phyloP scores from a whole-genome alignment of 371 early-diverging fungal species.

The Nematocida parisii region DNA sequence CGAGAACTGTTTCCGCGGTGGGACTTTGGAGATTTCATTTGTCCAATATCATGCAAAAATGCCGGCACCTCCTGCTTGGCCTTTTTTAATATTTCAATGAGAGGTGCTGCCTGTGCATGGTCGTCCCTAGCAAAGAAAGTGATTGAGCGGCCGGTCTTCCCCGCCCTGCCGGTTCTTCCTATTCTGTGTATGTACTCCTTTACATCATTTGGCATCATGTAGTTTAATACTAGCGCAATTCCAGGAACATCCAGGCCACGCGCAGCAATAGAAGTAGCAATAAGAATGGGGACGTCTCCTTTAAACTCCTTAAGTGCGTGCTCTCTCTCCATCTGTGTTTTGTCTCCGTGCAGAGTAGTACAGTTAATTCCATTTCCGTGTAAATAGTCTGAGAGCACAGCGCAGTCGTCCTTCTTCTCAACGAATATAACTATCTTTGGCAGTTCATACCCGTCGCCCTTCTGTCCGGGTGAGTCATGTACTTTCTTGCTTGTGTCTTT shows the following conservation, averaged over 20 bases:
- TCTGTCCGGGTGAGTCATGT: conserved; percentile 63
- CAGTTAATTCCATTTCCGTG: conserved; percentile 76
- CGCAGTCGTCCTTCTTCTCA: conserved; percentile 82
- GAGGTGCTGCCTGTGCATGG: conserved; percentile 81
- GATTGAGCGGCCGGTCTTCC: conserved; percentile 82
- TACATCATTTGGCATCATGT: conserved; percentile 81
- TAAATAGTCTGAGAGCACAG: conserved; percentile 74
- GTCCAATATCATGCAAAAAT: conserved; percentile 67
- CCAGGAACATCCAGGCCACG: conserved; percentile 90
- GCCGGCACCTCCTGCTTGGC: conserved; percentile 86
- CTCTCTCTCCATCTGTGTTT: conserved; percentile 73
- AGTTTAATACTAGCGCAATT: conserved; percentile 89
- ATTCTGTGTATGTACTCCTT: conserved; percentile 89
- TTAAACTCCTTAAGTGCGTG: conserved; percentile 83
- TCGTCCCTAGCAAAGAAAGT: conserved; percentile 81
- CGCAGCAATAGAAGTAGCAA: conserved; percentile 92
- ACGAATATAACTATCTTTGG: conserved; percentile 90
- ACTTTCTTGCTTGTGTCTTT: conserved; percentile 53
- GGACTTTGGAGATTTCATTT: not conserved
- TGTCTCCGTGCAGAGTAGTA: conserved; percentile 71
- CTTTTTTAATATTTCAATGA: conserved; percentile 82
- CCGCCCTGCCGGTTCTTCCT: conserved; percentile 86
- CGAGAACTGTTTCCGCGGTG: not conserved
- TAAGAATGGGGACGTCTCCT: conserved; percentile 80
- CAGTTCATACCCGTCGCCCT: conserved; percentile 63